Conservation (phyloP, 148 eudicot genomes). For the Vaccinium corymbosum region DNA sequence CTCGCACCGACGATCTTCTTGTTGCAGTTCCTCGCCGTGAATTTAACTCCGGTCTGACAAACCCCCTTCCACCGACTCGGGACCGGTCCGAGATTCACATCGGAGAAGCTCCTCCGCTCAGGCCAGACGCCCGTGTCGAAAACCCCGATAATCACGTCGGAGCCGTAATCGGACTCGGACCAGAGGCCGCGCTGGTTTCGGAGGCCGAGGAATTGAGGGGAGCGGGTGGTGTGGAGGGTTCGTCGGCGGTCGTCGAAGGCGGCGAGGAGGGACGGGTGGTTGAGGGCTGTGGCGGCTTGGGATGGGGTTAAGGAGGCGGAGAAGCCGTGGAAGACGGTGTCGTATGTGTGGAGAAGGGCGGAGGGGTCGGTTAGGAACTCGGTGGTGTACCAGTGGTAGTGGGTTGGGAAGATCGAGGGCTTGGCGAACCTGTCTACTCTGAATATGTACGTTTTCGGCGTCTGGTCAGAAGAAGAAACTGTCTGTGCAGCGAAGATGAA, state of each 20-base stretch:
- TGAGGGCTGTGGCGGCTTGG: conserved; percentile 35
- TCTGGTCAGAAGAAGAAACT: too few species aligned
- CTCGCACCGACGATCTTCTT: conserved; percentile 77
- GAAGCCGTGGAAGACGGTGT: conserved; percentile 88
- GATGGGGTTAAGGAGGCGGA: conserved; percentile 59
- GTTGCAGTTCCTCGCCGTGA: conserved; percentile 48
- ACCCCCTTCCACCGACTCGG: conserved; percentile 74
- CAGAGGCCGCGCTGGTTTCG: conserved; percentile 75
- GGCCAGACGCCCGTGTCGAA: conserved; percentile 95
- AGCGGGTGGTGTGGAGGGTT: conserved; percentile 85
- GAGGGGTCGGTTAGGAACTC: conserved; percentile 39
- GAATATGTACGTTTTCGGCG: conserved; percentile 55
- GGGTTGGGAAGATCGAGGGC: conserved; percentile 77
- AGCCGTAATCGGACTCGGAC: conserved; percentile 96
- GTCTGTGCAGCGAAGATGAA: neutral
- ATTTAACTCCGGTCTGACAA: conserved; percentile 57
- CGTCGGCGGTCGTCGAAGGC: conserved; percentile 66
- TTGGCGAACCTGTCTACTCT: conserved; percentile 49
- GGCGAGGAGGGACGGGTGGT: conserved; percentile 70
- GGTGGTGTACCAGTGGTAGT: conserved; percentile 77
- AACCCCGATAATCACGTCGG: conserved; percentile 78
- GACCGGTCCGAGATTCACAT: conserved; percentile 72
- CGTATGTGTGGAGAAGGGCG: conserved; percentile 67
- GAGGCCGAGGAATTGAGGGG: conserved; percentile 91
- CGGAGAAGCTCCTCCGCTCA: conserved; percentile 75